Evolutionary conservation across 192 early-diverging fungal genomes (phyloP).

Genomic region (Radiomyces spectabilis): DNA sequence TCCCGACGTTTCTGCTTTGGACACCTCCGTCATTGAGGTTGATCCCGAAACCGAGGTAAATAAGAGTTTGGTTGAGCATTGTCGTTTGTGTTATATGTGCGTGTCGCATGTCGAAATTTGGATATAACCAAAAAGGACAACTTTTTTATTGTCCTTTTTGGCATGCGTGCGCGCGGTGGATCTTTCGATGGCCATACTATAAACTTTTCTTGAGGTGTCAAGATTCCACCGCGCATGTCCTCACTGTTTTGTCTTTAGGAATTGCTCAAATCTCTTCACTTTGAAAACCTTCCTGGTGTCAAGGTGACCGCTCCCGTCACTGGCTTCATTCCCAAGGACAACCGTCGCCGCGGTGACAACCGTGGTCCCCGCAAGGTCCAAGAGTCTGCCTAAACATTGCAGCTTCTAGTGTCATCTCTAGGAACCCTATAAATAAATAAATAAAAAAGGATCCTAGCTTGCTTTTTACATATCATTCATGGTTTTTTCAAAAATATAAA

Average conservation of each 20-base stretch:
- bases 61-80: neutral
- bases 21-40: slow-evolving; percentile 83
- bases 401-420: neutral
- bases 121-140: no score
- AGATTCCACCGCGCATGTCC: neutral
- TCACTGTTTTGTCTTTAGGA: slow-evolving; percentile 26
- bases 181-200: neutral
- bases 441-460: neutral
- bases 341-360: slow-evolving; percentile 25
- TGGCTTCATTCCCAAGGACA: slow-evolving; percentile 4
- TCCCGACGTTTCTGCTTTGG: slow-evolving; percentile 95
- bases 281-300: slow-evolving; percentile 86
- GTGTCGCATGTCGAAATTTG: no score
- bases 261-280: slow-evolving; percentile 93
- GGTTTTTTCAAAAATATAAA: no score
- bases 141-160: no score
- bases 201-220: neutral
- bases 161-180: neutral
- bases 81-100: neutral
- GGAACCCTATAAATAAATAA: no score
- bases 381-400: neutral
- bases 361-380: neutral
- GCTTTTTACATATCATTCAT: no score
- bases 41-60: slow-evolving; percentile 77
- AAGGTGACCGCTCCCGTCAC: slow-evolving; percentile 45